Evolutionary conservation across 225 moss, liverwort and hornwort genomes (phyloP).

Genomic region (Ulota crispa): DNA sequence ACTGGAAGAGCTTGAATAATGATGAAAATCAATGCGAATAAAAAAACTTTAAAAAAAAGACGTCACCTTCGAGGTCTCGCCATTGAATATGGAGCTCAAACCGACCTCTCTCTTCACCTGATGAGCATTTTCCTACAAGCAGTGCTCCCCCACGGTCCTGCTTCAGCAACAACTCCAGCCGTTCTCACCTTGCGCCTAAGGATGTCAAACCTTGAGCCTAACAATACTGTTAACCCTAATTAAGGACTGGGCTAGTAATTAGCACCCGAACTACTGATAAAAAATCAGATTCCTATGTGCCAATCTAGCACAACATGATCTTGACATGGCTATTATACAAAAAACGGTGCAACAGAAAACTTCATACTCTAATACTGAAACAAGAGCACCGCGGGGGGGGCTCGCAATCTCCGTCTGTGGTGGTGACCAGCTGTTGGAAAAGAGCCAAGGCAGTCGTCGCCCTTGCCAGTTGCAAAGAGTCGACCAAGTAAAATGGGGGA

Average conservation of each 20-base stretch:
- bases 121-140: constrained; percentile 12
- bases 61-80: constrained; percentile 4
- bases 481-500: constrained; percentile 25
- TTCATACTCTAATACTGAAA: background rate
- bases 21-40: background rate
- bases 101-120: constrained; percentile 12
- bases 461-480: constrained; percentile 25
- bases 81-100: constrained; percentile 1
- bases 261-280: background rate
- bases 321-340: constrained; percentile 1
- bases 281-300: background rate
- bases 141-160: constrained; percentile 2
- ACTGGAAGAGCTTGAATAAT: background rate
- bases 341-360: constrained; percentile 1
- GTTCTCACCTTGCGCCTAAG: constrained; percentile 14
- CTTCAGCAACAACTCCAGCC: constrained; percentile 17
- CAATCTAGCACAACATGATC: constrained; percentile 17
- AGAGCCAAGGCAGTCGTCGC: constrained; percentile 10
- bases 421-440: constrained; percentile 4
- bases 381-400: constrained; percentile 7
- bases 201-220: background rate
- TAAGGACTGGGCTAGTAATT: background rate
- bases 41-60: background rate
- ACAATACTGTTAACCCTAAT: background rate
- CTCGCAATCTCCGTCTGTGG: constrained; percentile 10